phyloP scores from a whole-genome alignment of 352 stramenopile genomes.

The Phytophthora vignae region DNA sequence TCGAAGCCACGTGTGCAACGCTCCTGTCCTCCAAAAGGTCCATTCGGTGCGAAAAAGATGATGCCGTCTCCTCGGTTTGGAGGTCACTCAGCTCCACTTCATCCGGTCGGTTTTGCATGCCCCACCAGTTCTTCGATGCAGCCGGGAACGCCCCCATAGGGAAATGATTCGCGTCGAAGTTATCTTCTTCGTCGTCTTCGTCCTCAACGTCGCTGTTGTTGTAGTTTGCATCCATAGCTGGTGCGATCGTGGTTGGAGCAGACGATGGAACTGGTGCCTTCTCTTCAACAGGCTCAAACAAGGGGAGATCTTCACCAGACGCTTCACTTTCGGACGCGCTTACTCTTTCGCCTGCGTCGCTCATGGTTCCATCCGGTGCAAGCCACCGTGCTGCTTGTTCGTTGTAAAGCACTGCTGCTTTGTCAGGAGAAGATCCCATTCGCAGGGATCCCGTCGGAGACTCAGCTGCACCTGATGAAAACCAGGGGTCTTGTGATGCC shows the following conservation, averaged over 20 bases:
- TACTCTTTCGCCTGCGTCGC: conserved; percentile 14
- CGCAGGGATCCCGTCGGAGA: conserved; percentile 32
- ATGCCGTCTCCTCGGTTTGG: conserved; percentile 79
- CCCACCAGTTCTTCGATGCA: conserved; percentile 81
- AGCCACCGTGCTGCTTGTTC: conserved; percentile 79
- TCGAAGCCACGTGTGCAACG: conserved; percentile 31
- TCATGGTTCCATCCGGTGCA: conserved; percentile 27
- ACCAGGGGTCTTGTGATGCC: conserved; percentile 66
- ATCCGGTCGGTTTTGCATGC: conserved; percentile 47
- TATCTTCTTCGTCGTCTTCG: conserved; percentile 45
- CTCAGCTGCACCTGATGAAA: conserved; percentile 40
- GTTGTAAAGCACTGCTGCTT: conserved; percentile 45
- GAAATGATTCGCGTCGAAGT: conserved; percentile 58
- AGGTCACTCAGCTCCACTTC: conserved; percentile 82
- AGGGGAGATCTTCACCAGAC: conserved; percentile 23
- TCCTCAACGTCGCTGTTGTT: conserved; percentile 21
- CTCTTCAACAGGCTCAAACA: conserved; percentile 65
- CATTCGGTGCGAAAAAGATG: conserved; percentile 70
- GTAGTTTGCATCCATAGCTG: conserved; percentile 5
- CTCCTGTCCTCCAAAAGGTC: conserved; percentile 59
- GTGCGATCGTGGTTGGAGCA: background rate
- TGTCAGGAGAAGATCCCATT: conserved; percentile 56
- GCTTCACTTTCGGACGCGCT: conserved; percentile 16
- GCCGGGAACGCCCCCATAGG: conserved; percentile 61
- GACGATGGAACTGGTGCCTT: conserved; percentile 23